These are phyloP conservation scores for Pilobolus umbonatus DNA, from an alignment of 192 early-diverging fungal genomes.

Conservation along the genomic window DNA sequence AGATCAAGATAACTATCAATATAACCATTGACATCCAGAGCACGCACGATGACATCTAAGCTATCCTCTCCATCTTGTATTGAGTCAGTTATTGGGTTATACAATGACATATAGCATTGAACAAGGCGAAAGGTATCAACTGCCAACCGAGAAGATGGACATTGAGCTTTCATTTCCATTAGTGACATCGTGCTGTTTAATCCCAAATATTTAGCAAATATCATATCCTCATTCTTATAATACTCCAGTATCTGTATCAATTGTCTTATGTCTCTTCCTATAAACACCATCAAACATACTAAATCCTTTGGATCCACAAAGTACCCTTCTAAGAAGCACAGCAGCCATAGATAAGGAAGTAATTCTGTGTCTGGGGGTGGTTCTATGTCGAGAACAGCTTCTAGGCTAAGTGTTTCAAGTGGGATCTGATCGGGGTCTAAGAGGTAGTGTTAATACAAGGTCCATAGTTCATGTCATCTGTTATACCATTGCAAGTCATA, in stretches of 20 bases:
- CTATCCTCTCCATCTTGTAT: background rate
- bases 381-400: conserved; percentile 9
- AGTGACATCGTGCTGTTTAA: conserved; percentile 11
- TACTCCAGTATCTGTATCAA: conserved; percentile 20
- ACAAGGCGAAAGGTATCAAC: conserved; percentile 5
- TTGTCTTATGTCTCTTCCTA: conserved; percentile 20
- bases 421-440: conserved; percentile 15
- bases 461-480: background rate
- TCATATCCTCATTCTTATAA: background rate
- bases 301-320: conserved; percentile 20
- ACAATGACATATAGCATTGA: conserved; percentile 3
- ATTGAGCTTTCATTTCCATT: background rate
- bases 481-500: conserved; percentile 68
- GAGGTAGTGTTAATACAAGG: background rate
- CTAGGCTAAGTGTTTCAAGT: conserved; percentile 6
- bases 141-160: background rate
- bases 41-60: background rate
- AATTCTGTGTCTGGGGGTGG: conserved; percentile 5
- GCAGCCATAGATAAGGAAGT: conserved; percentile 19
- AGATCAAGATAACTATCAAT: background rate
- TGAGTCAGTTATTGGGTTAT: background rate
- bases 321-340: conserved; percentile 23
- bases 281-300: conserved; percentile 5
- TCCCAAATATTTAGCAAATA: conserved; percentile 8
- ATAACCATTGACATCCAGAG: background rate